These are phyloP conservation scores for Penicillium dipodomyicola DNA, from an alignment of 495 filamentous ascomycete species.

Conservation along the genomic window DNA sequence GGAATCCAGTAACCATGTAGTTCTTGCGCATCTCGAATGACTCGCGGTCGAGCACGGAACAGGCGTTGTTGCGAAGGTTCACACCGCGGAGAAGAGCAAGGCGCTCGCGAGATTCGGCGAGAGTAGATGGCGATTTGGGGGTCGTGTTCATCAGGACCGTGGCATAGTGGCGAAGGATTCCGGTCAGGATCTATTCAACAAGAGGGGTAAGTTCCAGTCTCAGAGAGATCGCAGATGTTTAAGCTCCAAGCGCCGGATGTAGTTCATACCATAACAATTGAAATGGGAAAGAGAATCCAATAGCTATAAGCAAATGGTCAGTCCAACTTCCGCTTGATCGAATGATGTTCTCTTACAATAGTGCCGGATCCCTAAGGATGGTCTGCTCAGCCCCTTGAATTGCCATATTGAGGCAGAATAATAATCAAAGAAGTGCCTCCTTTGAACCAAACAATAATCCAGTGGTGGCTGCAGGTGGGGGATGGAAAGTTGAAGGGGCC, in stretches of 20 bases:
- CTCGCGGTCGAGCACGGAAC: slow-evolving; percentile 64
- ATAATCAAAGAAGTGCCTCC: slow-evolving; percentile 44
- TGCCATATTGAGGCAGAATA: slow-evolving; percentile 68
- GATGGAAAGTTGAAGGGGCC: slow-evolving; percentile 22
- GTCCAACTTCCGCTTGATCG: slow-evolving; percentile 11
- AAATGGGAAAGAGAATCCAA: slow-evolving; percentile 98
- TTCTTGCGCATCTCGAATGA: slow-evolving; percentile 78
- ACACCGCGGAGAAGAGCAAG: slow-evolving; percentile 82
- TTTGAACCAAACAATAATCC: slow-evolving; percentile 1
- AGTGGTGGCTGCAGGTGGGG: slow-evolving; percentile 12
- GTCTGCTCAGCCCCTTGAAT: slow-evolving; percentile 79
- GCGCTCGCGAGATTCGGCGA: slow-evolving; percentile 79
- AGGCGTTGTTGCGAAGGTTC: slow-evolving; percentile 76
- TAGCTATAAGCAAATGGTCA: slow-evolving; percentile 58
- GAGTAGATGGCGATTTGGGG: slow-evolving; percentile 76
- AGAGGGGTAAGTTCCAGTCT: slow-evolving; percentile 4
- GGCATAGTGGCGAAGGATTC: slow-evolving; percentile 93
- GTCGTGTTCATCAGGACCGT: slow-evolving; percentile 81
- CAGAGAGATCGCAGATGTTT: neutral
- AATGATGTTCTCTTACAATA: slow-evolving; percentile 65
- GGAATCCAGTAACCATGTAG: slow-evolving; percentile 73
- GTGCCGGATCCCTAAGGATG: slow-evolving; percentile 97
- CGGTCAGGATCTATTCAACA: slow-evolving; percentile 74
- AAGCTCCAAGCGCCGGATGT: neutral
- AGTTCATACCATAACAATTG: slow-evolving; percentile 81